A percentile compares a stretch with the other conserved stretches of the same genome.
Conservation (phyloP, 83 land plant species). For the Picea abies region DNA sequence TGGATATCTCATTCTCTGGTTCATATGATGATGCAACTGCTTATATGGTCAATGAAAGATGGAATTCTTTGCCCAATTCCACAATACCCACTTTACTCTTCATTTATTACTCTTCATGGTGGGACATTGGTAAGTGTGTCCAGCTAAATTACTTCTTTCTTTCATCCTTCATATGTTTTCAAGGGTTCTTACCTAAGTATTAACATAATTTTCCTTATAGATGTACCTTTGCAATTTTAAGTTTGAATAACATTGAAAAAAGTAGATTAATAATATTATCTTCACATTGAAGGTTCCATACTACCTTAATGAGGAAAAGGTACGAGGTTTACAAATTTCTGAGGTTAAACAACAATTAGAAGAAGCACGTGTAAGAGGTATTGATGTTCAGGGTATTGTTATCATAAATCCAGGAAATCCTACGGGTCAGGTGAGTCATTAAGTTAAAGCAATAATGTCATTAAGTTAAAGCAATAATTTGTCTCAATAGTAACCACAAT, state of each 20-base stretch:
- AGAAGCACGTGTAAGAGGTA: constrained; percentile 73
- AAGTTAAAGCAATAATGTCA: too few species aligned
- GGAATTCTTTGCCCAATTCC: constrained; percentile 97
- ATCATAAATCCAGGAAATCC: constrained; percentile 99
- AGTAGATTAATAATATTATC: too few species aligned
- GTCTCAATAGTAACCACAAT: neutral
- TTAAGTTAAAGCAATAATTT: neutral
- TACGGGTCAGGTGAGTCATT: constrained; percentile 99
- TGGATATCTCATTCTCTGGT: constrained; percentile 35
- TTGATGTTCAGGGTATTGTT: constrained; percentile 82
- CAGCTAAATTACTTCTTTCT: too few species aligned
- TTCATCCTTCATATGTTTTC: too few species aligned
- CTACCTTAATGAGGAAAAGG: constrained; percentile 84
- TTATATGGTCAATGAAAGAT: constrained; percentile 80
- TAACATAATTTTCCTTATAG: too few species aligned
- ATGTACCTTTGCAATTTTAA: too few species aligned
- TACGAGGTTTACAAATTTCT: constrained; percentile 86
- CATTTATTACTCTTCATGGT: constrained; percentile 94
- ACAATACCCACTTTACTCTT: constrained; percentile 96
- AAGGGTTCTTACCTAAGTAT: too few species aligned
- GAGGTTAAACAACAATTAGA: constrained; percentile 82
- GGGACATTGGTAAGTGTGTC: too few species aligned
- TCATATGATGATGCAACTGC: constrained; percentile 95
- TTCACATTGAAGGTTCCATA: too few species aligned
- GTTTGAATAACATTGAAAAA: too few species aligned